A percentile compares a stretch with the other conserved stretches of the same genome.
phyloP scores from a whole-genome alignment of 176 grass and related monocot genomes.

The Neostapfia colusana region DNA sequence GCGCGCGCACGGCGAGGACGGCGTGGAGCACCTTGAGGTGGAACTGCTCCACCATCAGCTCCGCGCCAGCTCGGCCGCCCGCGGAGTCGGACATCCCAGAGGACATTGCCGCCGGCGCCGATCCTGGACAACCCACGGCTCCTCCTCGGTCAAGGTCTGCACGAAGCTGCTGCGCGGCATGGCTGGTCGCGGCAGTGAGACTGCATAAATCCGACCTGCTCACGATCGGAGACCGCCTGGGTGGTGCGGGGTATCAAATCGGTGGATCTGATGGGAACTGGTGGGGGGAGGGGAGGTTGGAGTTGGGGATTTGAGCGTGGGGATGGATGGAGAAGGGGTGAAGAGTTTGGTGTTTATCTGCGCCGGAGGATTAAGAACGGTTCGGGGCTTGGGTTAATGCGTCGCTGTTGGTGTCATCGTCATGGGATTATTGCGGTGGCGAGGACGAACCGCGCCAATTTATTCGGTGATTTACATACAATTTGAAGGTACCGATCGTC shows the following conservation, averaged over 20 bases:
- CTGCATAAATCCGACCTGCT: constrained; percentile 60
- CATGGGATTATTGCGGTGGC: background rate
- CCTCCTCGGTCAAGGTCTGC: constrained; percentile 27
- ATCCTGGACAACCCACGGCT: background rate
- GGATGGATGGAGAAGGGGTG: background rate
- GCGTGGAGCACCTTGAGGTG: constrained; percentile 83
- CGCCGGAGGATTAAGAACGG: constrained; percentile 31
- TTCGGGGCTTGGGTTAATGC: background rate
- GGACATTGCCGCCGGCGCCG: constrained; percentile 46
- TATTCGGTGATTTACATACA: background rate
- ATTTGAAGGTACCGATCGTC: background rate
- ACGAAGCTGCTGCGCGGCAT: constrained; percentile 44
- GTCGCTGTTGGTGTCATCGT: background rate
- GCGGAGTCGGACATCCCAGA: constrained; percentile 61
- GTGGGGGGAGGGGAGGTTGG: constrained; percentile 16
- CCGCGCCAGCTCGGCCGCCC: constrained; percentile 49
- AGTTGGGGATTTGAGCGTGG: constrained; percentile 38
- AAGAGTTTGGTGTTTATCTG: constrained; percentile 37
- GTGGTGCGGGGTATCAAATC: background rate
- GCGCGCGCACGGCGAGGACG: constrained; percentile 67
- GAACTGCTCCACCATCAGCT: constrained; percentile 86
- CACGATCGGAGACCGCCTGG: background rate
- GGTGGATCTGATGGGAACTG: constrained; percentile 46
- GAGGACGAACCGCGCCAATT: background rate
- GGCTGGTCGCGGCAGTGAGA: constrained; percentile 50